Evolutionary conservation across 257 asterid species (phyloP).

Genomic region (Ophiorrhiza pumila): DNA sequence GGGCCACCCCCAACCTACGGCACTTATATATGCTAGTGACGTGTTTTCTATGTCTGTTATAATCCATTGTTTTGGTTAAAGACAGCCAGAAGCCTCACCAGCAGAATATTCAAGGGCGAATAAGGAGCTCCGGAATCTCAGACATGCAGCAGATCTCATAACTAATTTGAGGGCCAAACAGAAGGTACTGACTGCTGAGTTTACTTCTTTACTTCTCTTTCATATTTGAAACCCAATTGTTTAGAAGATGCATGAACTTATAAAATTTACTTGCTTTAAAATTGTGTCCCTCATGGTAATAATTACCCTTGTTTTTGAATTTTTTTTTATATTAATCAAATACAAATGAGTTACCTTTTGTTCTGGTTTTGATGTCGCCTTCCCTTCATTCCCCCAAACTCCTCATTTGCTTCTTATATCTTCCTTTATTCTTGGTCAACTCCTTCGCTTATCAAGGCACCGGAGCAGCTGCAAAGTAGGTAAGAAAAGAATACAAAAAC

Average conservation of each 20-base stretch:
- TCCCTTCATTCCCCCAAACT: background rate
- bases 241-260: background rate
- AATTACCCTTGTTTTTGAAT: too few relatives aligned
- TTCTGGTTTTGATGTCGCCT: background rate
- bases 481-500: background rate
- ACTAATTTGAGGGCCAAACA: slow-evolving; percentile 61
- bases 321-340: background rate
- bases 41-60: background rate
- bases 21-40: too few relatives aligned
- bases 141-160: slow-evolving; percentile 50
- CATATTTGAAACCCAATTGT: background rate
- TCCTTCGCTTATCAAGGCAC: background rate
- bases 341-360: background rate
- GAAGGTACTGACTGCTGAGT: slow-evolving; percentile 42
- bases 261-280: background rate
- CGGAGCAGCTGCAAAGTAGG: background rate
- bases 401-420: background rate
- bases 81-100: slow-evolving; percentile 74
- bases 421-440: background rate
- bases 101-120: slow-evolving; percentile 71
- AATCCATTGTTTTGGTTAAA: slow-evolving; percentile 30
- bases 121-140: slow-evolving; percentile 82
- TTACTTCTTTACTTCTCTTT: too few relatives aligned
- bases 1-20: too few relatives aligned
- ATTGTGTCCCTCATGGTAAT: background rate